These are phyloP conservation scores for Phytopythium ostracodes DNA, from an alignment of 352 stramenopile species.

Conservation along the genomic window DNA sequence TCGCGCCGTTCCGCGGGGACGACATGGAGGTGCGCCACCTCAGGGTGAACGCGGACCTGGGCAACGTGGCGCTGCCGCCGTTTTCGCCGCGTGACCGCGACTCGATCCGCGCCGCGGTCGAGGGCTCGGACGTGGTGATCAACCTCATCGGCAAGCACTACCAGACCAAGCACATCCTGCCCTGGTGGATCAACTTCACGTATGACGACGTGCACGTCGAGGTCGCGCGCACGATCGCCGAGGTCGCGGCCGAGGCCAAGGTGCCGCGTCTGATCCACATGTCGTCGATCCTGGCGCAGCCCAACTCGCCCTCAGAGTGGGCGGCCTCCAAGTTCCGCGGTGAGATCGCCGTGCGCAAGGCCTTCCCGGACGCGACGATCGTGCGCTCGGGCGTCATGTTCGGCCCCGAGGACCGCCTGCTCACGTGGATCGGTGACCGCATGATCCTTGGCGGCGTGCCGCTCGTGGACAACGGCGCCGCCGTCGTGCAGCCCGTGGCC, in stretches of 20 bases:
- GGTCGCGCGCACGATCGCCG: slow-evolving; percentile 81
- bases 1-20: slow-evolving; percentile 91
- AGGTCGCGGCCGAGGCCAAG: slow-evolving; percentile 73
- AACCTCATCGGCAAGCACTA: slow-evolving; percentile 98
- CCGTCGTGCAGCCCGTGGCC: slow-evolving; percentile 92
- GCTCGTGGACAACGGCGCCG: slow-evolving; percentile 92
- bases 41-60: slow-evolving; percentile 92
- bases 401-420: slow-evolving; percentile 92
- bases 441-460: slow-evolving; percentile 77
- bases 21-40: slow-evolving; percentile 93
- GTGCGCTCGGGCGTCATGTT: slow-evolving; percentile 94
- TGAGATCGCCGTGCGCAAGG: slow-evolving; percentile 85
- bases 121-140: slow-evolving; percentile 94
- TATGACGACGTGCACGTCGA: slow-evolving; percentile 96
- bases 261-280: slow-evolving; percentile 80
- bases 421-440: slow-evolving; percentile 90
- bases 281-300: slow-evolving; percentile 74
- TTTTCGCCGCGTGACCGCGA: slow-evolving; percentile 91
- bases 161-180: slow-evolving; percentile 93
- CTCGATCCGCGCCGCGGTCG: slow-evolving; percentile 89
- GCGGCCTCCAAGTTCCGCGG: slow-evolving; percentile 84
- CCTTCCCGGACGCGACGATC: slow-evolving; percentile 95
- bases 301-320: slow-evolving; percentile 82
- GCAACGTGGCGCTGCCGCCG: slow-evolving; percentile 77
- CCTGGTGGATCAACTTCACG: slow-evolving; percentile 93